A percentile compares a stretch with the other conserved stretches of the same genome.
These are phyloP conservation scores for Parastagonospora avenae DNA, from an alignment of 2,329 filamentous ascomycete species.

Conservation along the genomic window DNA sequence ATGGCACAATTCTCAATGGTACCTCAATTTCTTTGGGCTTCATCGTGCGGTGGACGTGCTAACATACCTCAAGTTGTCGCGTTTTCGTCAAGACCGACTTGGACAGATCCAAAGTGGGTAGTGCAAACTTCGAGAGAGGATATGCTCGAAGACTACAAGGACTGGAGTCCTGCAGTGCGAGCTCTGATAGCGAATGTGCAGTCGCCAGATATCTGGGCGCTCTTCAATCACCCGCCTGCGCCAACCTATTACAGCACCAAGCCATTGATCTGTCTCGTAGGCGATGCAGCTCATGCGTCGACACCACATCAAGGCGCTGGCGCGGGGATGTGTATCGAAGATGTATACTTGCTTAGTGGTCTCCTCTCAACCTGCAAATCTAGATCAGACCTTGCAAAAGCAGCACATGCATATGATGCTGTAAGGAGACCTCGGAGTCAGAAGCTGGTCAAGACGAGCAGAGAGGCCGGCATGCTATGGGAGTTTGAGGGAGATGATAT, in stretches of 20 bases:
- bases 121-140: slow-evolving; percentile 30
- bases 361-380: slow-evolving; percentile 36
- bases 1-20: slow-evolving; percentile 61
- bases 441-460: slow-evolving; percentile 47
- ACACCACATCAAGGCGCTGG: slow-evolving; percentile 60
- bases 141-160: slow-evolving; percentile 33
- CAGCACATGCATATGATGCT: slow-evolving; percentile 47
- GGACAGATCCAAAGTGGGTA: slow-evolving; percentile 33
- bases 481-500: slow-evolving; percentile 41
- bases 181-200: slow-evolving; percentile 46
- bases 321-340: slow-evolving; percentile 62
- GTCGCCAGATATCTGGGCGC: slow-evolving; percentile 54
- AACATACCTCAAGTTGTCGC: slow-evolving; percentile 25
- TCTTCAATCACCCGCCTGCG: slow-evolving; percentile 55
- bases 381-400: slow-evolving; percentile 28
- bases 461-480: slow-evolving; percentile 48
- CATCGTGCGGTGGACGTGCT: neutral
- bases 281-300: slow-evolving; percentile 61
- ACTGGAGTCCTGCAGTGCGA: slow-evolving; percentile 26
- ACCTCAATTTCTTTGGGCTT: neutral
- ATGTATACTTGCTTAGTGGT: slow-evolving; percentile 53
- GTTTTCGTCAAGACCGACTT: slow-evolving; percentile 26
- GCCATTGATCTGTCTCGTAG: slow-evolving; percentile 52
- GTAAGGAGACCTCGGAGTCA: slow-evolving; percentile 48
- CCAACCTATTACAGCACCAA: slow-evolving; percentile 44